phyloP scores from a whole-genome alignment of 2,329 filamentous ascomycete species.

The Fusarium sp. region DNA sequence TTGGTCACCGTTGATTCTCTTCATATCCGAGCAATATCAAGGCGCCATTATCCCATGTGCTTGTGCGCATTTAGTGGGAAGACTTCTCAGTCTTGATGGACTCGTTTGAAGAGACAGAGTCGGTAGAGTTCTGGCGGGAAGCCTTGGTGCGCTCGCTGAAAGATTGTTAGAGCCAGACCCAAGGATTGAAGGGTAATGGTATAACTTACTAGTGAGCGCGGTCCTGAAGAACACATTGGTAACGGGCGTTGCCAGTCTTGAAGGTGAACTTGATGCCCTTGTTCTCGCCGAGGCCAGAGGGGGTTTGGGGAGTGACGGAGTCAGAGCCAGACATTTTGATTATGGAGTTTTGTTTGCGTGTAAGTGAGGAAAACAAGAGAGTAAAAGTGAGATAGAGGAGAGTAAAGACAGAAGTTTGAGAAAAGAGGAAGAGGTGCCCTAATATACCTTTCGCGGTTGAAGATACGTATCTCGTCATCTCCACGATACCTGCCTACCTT shows the following conservation, averaged over 20 bases:
- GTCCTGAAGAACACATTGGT: constrained; percentile 59
- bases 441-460: constrained; percentile 43
- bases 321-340: constrained; percentile 42
- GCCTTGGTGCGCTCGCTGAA: constrained; percentile 57
- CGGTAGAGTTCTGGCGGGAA: constrained; percentile 52
- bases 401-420: neutral
- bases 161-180: constrained; percentile 21
- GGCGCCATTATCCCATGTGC: constrained; percentile 10
- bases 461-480: constrained; percentile 45
- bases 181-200: neutral
- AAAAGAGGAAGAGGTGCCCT: constrained; percentile 28
- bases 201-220: constrained; percentile 58
- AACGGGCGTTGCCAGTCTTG: constrained; percentile 56
- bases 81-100: constrained; percentile 47
- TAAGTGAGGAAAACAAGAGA: constrained; percentile 3
- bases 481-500: constrained; percentile 5
- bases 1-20: constrained; percentile 4
- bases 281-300: constrained; percentile 52
- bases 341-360: constrained; percentile 18
- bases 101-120: constrained; percentile 51
- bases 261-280: constrained; percentile 61
- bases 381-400: constrained; percentile 6
- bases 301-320: constrained; percentile 32
- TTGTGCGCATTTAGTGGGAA: constrained; percentile 29
- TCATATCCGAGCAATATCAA: constrained; percentile 5